Base-by-base conservation (phyloP, 306 rosid genomes). In the Acacia crassicarpa region DNA sequence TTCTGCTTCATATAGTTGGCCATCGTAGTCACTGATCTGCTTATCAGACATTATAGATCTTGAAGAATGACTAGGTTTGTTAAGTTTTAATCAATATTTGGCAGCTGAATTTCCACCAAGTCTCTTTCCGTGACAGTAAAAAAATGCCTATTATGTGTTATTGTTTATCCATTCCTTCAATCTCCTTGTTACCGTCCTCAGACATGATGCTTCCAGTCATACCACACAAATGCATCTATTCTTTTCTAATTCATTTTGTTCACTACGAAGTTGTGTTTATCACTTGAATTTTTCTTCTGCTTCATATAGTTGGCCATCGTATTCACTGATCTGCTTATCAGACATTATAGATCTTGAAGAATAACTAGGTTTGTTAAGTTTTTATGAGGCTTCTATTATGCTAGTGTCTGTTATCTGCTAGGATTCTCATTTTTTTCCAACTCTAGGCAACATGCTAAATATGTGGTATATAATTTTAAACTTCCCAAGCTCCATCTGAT, bases 1-100 rank as follows among this genome's bases (percentile, higher is more conserved):
- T 56, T 67, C 83, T 74, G 56, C 69, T 35, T 9, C 44, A 72
- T 40, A 25, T 65, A 27, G 72, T 66, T 72, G 61, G 53, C 65
- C 80, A 78, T 43, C 65, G 70, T 25, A 27, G 10, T 81, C 49
- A 41, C 61, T 35, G 11, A 15, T 81, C 61, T 20, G 30, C 13
- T 35, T 75, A 17, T 45, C 59, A n/a, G 22, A 33, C n/a, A 61
- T n/a, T 59, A 66, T 67, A 58, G 53, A 46, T 68, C 56, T n/a
- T 68, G 66, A 79, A 67, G 56, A 45, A 56, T 35, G 41, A 25
- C 43, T 69, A 80, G 32, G 38, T 75, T 41, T 35, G 20, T 48
- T 67, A 68, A 46, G 44, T 25, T 61, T 70, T 49, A n/a, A n/a
- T n/a, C n/a, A n/a, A n/a, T n/a, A n/a, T 19, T 16, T 4, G 25